These are phyloP conservation scores for Austroboletus festivus DNA, from an alignment of 768 basidiomycete species.

Conservation along the genomic window DNA sequence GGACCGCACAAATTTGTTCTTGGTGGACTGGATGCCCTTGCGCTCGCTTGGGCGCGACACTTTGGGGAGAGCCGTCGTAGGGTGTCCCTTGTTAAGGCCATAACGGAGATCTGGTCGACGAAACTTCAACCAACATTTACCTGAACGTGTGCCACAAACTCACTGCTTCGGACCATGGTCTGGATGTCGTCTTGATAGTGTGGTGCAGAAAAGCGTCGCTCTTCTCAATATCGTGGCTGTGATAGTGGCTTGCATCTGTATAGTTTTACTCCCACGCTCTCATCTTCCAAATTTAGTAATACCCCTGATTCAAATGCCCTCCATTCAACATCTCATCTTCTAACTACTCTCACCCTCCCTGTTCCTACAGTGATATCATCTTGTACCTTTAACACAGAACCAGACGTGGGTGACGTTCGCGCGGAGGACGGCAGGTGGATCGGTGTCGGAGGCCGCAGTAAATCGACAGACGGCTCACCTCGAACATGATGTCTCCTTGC, in stretches of 20 bases:
- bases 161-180: constrained; percentile 79
- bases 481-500: constrained; percentile 29
- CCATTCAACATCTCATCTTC: constrained; percentile 34
- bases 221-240: constrained; percentile 15
- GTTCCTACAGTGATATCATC: constrained; percentile 32
- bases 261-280: constrained; percentile 40
- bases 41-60: constrained; percentile 77
- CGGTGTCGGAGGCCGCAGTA: constrained; percentile 38
- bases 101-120: constrained; percentile 65
- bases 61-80: constrained; percentile 81
- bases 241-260: constrained; percentile 56
- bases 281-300: constrained; percentile 16
- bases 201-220: constrained; percentile 11
- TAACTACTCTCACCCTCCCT: constrained; percentile 51
- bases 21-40: constrained; percentile 87
- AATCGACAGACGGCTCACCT: constrained; percentile 37
- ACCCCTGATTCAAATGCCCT: constrained; percentile 13
- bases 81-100: constrained; percentile 86
- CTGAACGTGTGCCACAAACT: constrained; percentile 30
- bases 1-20: constrained; percentile 91
- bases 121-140: constrained; percentile 6
- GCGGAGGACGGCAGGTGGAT: constrained; percentile 42
- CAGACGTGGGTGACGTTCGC: constrained; percentile 51
- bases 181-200: constrained; percentile 52
- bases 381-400: constrained; percentile 43